phyloP scores from a whole-genome alignment of 805 yeast genomes.

The Zygosaccharomyces bailii region DNA sequence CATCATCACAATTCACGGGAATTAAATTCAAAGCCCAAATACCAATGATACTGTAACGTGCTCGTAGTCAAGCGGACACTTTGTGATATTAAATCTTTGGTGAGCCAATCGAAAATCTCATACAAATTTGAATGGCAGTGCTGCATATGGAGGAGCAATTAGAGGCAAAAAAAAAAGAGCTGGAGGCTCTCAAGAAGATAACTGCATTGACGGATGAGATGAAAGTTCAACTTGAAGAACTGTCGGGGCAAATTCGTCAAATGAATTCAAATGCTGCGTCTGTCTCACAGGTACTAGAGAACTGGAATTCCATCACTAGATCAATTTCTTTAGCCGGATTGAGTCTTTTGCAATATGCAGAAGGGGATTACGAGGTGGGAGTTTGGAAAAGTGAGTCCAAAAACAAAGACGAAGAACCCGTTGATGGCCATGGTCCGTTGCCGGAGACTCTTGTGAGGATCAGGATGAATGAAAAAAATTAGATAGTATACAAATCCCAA shows the following conservation, averaged over 20 bases:
- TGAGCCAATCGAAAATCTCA: no score
- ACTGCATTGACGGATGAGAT: conserved; percentile 27
- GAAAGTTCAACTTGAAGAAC: conserved; percentile 28
- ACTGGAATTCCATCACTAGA: conserved; percentile 34
- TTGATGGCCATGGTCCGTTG: conserved; percentile 41
- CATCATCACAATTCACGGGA: neutral
- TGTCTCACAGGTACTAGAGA: conserved; percentile 28
- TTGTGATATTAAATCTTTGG: no score
- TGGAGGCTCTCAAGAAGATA: conserved; percentile 28
- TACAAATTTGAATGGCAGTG: neutral
- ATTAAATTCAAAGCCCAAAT: neutral
- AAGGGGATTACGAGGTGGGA: conserved; percentile 34
- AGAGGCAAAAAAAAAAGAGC: conserved; percentile 24
- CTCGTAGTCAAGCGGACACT: no score
- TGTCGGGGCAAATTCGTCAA: conserved; percentile 26
- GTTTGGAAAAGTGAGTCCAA: conserved; percentile 36
- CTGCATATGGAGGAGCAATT: conserved; percentile 20
- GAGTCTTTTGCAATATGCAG: conserved; percentile 32
- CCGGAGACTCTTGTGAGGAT: conserved; percentile 68
- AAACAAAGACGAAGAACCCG: conserved; percentile 31
- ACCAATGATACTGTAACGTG: no score
- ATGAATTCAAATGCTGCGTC: conserved; percentile 28
- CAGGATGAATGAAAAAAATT: conserved; percentile 39
- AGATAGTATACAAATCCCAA: conserved; percentile 1
- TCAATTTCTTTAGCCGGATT: conserved; percentile 35